Evolutionary conservation across 768 basidiomycete genomes (phyloP).

Genomic region (Plicaturopsis crispa): DNA sequence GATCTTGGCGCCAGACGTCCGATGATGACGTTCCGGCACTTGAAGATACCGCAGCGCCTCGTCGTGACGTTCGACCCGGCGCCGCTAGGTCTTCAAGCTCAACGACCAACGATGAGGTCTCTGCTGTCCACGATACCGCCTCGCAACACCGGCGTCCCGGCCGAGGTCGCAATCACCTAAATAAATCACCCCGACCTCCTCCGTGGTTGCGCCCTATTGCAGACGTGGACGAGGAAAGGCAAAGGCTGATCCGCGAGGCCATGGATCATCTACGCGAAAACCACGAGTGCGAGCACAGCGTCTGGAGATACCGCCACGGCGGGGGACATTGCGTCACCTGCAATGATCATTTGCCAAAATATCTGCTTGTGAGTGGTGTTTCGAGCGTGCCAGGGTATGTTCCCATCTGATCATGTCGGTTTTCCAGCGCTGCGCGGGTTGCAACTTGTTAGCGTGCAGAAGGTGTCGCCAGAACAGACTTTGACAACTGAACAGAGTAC

Average conservation of each 20-base stretch:
- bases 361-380: constrained; percentile 37
- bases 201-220: background rate
- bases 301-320: constrained; percentile 38
- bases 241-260: constrained; percentile 19
- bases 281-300: constrained; percentile 42
- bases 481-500: too few relatives aligned
- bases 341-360: constrained; percentile 27
- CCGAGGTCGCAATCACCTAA: too few relatives aligned
- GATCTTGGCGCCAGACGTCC: too few relatives aligned
- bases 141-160: constrained; percentile 1
- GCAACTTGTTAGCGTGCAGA: background rate
- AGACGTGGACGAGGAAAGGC: constrained; percentile 5
- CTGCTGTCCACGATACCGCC: background rate
- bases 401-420: background rate
- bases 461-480: background rate
- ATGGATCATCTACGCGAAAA: constrained; percentile 35
- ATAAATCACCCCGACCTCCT: too few relatives aligned
- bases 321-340: constrained; percentile 42
- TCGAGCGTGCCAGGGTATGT: background rate
- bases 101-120: too few relatives aligned
- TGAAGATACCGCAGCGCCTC: too few relatives aligned
- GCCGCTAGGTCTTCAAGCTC: constrained; percentile 4
- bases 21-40: too few relatives aligned
- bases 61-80: background rate
- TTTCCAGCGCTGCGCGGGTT: background rate